Conservation (phyloP, 371 early-diverging fungal genomes). For the Rhizopus arrhizus region DNA sequence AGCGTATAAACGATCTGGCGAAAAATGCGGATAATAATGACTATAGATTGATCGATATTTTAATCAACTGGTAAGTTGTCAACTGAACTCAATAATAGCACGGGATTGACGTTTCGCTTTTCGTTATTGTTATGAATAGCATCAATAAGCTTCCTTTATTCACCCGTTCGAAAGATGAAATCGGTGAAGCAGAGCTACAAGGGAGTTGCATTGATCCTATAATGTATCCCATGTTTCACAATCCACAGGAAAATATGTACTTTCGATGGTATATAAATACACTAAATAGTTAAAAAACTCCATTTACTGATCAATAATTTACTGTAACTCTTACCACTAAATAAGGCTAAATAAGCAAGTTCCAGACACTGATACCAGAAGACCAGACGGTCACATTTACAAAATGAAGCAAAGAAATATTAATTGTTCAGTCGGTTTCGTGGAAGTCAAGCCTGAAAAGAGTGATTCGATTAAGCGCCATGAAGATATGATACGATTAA, state of each 20-base stretch:
- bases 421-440: constrained; percentile 19
- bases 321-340: too few relatives aligned
- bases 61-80: constrained; percentile 23
- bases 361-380: too few relatives aligned
- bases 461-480: constrained; percentile 12
- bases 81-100: constrained; percentile 14
- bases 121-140: constrained; percentile 20
- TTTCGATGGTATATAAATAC: constrained; percentile 23
- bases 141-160: constrained; percentile 14
- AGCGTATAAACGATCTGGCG: constrained; percentile 6
- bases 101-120: constrained; percentile 14
- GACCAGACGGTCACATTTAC: constrained; percentile 24
- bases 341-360: constrained; percentile 13
- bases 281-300: constrained; percentile 18
- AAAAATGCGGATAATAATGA: constrained; percentile 14
- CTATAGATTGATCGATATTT: constrained; percentile 17
- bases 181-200: constrained; percentile 20
- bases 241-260: constrained; percentile 19
- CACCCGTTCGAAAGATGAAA: constrained; percentile 16
- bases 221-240: constrained; percentile 21
- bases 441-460: constrained; percentile 26
- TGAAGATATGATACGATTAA: constrained; percentile 23
- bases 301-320: constrained; percentile 12
- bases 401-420: constrained; percentile 23
- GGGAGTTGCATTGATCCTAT: constrained; percentile 19